Percentiles rank a stretch among this genome's conserved stretches.
These are phyloP conservation scores for Podila epigama DNA, from an alignment of 192 early-diverging fungal species.

Conservation along the genomic window DNA sequence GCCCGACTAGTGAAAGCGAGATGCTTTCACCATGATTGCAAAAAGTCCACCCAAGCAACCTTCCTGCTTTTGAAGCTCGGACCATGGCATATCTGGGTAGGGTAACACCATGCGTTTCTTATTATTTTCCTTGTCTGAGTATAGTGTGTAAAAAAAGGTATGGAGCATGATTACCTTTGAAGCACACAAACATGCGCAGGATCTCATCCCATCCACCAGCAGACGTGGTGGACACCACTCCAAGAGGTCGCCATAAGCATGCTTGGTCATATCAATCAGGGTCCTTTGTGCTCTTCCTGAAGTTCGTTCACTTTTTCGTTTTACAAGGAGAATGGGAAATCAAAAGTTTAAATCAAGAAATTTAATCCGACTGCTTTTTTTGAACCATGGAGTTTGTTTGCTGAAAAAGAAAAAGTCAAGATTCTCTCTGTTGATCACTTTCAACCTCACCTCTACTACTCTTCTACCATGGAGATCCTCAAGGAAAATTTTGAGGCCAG, in stretches of 20 bases:
- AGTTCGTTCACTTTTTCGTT: slow-evolving; percentile 84
- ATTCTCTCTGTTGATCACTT: background rate
- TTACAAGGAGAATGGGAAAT: too few relatives aligned
- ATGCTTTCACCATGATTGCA: slow-evolving; percentile 82
- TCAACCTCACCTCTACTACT: background rate
- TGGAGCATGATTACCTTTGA: slow-evolving; percentile 59
- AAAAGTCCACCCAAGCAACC: slow-evolving; percentile 74
- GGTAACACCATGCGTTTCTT: background rate
- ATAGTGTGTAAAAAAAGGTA: too few relatives aligned
- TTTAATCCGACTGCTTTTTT: too few relatives aligned
- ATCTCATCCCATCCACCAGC: slow-evolving; percentile 86
- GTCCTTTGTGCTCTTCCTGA: slow-evolving; percentile 74
- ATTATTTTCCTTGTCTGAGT: background rate
- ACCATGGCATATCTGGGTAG: slow-evolving; percentile 35
- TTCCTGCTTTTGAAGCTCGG: slow-evolving; percentile 63
- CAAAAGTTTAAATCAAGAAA: too few relatives aligned
- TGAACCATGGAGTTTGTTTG: too few relatives aligned
- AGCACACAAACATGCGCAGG: slow-evolving; percentile 72
- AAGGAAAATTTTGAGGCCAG: slow-evolving; percentile 66
- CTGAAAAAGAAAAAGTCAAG: background rate
- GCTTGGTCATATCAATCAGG: slow-evolving; percentile 70
- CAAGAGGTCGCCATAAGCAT: slow-evolving; percentile 55
- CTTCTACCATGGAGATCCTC: slow-evolving; percentile 68
- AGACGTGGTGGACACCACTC: slow-evolving; percentile 72
- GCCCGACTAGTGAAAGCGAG: slow-evolving; percentile 66